phyloP scores from a whole-genome alignment of 202 grass and related monocot species.

The Carex sylvatica region DNA sequence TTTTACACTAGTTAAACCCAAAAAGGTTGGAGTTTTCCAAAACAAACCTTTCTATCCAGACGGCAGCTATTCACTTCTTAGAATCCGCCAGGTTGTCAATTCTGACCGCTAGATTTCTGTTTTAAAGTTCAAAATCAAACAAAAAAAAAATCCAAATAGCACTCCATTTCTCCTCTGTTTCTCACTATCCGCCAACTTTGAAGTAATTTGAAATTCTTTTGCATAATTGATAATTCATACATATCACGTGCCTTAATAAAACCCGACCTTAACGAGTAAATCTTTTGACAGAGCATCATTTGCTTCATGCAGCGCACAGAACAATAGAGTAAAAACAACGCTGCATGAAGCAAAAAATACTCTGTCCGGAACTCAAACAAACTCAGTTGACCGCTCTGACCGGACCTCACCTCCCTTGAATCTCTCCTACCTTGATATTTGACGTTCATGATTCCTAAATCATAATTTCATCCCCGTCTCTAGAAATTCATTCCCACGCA shows the following conservation, averaged over 20 bases:
- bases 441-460: background rate
- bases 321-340: too few relatives aligned
- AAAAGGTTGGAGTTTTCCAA: background rate
- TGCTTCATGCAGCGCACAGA: too few relatives aligned
- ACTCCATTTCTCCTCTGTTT: too few relatives aligned
- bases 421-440: background rate
- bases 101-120: background rate
- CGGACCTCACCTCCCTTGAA: background rate
- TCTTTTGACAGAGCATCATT: too few relatives aligned
- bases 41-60: background rate
- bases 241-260: background rate
- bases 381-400: background rate
- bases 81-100: background rate
- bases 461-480: background rate
- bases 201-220: background rate
- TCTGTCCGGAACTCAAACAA: background rate
- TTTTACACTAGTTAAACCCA: background rate
- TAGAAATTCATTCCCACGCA: background rate
- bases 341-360: too few relatives aligned
- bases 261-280: background rate
- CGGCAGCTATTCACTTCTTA: background rate
- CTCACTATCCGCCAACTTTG: background rate
- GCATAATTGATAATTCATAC: background rate
- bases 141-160: background rate
- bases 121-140: background rate